phyloP scores from a whole-genome alignment of 345 rosid species.

The Brassica nigra region DNA sequence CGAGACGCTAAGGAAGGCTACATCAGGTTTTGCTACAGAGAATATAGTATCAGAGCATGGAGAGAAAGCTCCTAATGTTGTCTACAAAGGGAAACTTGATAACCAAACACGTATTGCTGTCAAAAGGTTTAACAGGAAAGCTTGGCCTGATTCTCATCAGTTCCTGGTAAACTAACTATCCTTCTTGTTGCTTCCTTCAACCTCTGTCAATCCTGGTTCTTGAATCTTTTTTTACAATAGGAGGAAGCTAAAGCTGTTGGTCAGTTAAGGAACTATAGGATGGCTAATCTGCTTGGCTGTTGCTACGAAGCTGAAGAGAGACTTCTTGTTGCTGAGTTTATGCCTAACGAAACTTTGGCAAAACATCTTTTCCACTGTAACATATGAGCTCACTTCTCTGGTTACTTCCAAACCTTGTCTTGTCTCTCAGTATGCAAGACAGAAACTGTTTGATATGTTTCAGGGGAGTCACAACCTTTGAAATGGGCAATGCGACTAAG shows the following conservation, averaged over 20 bases:
- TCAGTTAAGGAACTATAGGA: neutral
- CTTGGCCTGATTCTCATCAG: slow-evolving; percentile 30
- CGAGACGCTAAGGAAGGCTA: slow-evolving; percentile 75
- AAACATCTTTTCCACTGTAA: neutral
- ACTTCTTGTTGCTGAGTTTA: slow-evolving; percentile 1
- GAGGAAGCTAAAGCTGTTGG: slow-evolving; percentile 5
- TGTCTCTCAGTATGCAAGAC: neutral
- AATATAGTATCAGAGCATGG: slow-evolving; percentile 96
- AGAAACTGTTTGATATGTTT: neutral
- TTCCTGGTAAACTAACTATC: neutral
- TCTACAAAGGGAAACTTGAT: slow-evolving; percentile 82
- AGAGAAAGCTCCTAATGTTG: slow-evolving; percentile 71
- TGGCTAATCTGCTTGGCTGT: neutral
- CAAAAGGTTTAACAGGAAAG: slow-evolving; percentile 77
- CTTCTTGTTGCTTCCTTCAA: neutral
- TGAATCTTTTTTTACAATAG: neutral
- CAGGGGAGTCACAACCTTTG: neutral
- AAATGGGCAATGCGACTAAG: neutral
- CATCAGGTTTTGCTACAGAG: slow-evolving; percentile 84
- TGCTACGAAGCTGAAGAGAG: neutral
- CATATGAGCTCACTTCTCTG: neutral
- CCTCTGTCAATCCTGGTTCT: neutral
- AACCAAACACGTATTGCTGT: slow-evolving; percentile 81
- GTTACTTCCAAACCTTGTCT: neutral
- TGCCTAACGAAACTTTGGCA: neutral